Evolutionary conservation across 805 yeast genomes (phyloP).

Genomic region (Candida methanosorbosa): DNA sequence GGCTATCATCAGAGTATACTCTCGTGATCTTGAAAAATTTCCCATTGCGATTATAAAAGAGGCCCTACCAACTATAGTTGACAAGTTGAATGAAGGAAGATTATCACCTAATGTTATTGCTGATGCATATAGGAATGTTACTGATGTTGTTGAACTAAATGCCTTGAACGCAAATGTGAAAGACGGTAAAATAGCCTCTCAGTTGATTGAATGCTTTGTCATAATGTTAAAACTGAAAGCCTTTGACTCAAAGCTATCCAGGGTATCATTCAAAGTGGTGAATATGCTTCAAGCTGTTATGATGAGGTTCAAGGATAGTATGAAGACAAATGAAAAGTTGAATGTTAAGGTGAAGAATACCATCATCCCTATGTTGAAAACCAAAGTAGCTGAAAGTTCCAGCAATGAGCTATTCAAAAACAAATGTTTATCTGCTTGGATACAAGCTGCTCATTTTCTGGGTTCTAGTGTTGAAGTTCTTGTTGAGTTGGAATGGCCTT

Average conservation of each 20-base stretch:
- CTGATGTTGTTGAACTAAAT: background rate
- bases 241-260: background rate
- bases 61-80: slow-evolving; percentile 8
- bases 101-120: slow-evolving; percentile 2
- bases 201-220: background rate
- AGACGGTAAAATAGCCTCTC: background rate
- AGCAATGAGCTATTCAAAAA: slow-evolving; percentile 7
- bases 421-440: slow-evolving; percentile 13
- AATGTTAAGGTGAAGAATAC: slow-evolving; percentile 1
- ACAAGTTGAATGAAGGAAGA: slow-evolving; percentile 6
- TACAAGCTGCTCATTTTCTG: slow-evolving; percentile 7
- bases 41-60: slow-evolving; percentile 12
- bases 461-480: slow-evolving; percentile 12
- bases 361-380: slow-evolving; percentile 9
- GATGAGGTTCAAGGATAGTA: too few species aligned
- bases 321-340: background rate
- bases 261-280: background rate
- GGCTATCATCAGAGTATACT: slow-evolving; percentile 6
- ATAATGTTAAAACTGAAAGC: too few species aligned
- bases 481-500: slow-evolving; percentile 21
- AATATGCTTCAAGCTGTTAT: background rate
- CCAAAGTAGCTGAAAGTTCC: slow-evolving; percentile 7
- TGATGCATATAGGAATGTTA: slow-evolving; percentile 6
- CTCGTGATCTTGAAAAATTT: slow-evolving; percentile 5
- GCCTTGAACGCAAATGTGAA: background rate